Base-by-base conservation (phyloP, 2,329 filamentous ascomycete species). In the Paecilomyces dactylethromorphus region DNA sequence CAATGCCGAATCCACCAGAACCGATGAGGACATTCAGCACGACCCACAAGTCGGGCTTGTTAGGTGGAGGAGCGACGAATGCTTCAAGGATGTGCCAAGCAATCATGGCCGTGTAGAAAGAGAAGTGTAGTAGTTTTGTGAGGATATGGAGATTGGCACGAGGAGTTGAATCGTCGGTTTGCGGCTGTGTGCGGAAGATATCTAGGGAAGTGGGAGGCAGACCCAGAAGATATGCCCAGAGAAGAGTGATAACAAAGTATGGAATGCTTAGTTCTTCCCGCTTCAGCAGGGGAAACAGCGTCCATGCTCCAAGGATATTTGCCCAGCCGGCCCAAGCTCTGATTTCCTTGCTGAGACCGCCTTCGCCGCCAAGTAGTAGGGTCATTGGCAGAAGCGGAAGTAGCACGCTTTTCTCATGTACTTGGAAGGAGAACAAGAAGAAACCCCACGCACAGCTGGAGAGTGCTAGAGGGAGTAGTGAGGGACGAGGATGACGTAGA, bases 361-460 rank as follows among this genome's bases (percentile, higher is more conserved):
- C 84, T 62, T 87, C 85, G 15, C 89, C 87, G 15, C 90, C 89
- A 45, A 99, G 81, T 4, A 97, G 81, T 6, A 97, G 76, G 0
- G 92, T 97, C 90, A 95, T 96, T 0, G 94, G 94, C 71, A 97
- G 84, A 53, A 99, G 80, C 0, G 94, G 95, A 2, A 99, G 83
- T 4, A 99, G 81, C 0, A 96, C 91, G 64, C 92, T 97, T 82
- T 99, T 99, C 78, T 99, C 94, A 69, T 99, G 94, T 0, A 99
- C 95, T 71, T 99, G 94, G 73, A 96, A 99, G 67, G 91, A 95
- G 78, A 95, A 97, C 15, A 99, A 81, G 73, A 97, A 99, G 80
- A 99, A 99, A 0, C 89, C 93, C 94, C 94, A 99, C 1, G 92
- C 90, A 0, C 90, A 92, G 1, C 89, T 83, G 1, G 92, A 88